Percentiles rank a stretch among this genome's conserved stretches.
Conservation (phyloP, 2,329 filamentous ascomycete genomes). For the Trichoderma atrobrunneum region DNA sequence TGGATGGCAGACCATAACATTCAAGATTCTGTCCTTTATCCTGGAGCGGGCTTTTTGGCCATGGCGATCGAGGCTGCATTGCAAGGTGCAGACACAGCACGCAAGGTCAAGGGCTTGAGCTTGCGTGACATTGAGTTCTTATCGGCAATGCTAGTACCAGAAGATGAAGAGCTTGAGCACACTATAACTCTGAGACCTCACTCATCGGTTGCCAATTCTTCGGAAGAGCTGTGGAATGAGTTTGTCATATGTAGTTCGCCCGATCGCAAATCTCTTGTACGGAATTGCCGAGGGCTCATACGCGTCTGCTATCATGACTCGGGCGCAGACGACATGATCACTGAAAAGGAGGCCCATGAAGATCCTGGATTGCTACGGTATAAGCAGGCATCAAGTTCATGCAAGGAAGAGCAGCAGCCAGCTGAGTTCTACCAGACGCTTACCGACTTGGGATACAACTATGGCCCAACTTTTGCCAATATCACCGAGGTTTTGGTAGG, state of each 20-base stretch:
- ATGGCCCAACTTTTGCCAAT: not conserved
- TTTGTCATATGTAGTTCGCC: not conserved
- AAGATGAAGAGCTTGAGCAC: not conserved
- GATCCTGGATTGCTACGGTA: not conserved
- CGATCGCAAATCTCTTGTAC: not conserved
- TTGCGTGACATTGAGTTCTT: not conserved
- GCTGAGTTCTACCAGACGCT: not conserved
- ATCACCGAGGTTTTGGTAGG: not conserved
- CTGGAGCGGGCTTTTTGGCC: not conserved
- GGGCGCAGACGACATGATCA: not conserved
- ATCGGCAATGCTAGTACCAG: not conserved
- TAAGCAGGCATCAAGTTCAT: not conserved
- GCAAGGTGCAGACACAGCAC: not conserved
- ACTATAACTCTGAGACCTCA: not conserved
- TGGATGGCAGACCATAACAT: not conserved
- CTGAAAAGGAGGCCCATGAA: not conserved
- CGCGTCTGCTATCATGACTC: not conserved
- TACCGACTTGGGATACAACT: not conserved
- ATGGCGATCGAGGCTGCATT: not conserved
- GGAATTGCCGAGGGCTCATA: not conserved
- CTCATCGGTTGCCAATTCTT: not conserved
- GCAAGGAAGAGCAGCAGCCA: not conserved
- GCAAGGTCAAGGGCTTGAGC: not conserved
- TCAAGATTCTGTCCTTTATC: not conserved
- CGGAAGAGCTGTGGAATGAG: not conserved